phyloP scores from a whole-genome alignment of 2,329 filamentous ascomycete species.

The Phialophora macrospora region DNA sequence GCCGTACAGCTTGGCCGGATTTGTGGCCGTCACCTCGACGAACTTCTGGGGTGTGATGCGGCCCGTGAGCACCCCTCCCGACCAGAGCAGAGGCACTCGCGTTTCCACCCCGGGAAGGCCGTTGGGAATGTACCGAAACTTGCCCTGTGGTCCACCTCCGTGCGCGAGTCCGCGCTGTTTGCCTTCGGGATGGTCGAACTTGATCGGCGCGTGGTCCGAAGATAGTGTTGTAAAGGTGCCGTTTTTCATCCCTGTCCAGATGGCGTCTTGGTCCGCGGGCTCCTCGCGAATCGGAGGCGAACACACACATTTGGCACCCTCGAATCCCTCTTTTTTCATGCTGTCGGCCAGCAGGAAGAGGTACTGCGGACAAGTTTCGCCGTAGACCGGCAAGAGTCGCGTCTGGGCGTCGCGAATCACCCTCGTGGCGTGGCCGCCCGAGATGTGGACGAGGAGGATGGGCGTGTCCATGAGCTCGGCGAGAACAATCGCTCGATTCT shows the following conservation, averaged over 20 bases:
- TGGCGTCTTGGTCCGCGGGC: conserved; percentile 54
- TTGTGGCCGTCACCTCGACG: conserved; percentile 51
- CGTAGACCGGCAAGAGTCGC: too few species aligned
- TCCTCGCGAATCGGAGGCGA: conserved; percentile 57
- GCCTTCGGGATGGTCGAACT: too few species aligned
- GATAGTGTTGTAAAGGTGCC: conserved; percentile 53
- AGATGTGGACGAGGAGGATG: conserved; percentile 57
- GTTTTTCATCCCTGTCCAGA: conserved; percentile 58
- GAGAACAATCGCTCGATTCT: conserved; percentile 56
- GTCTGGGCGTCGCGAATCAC: conserved; percentile 53
- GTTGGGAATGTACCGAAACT: conserved; percentile 51
- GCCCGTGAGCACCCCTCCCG: conserved; percentile 32
- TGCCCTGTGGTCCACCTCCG: conserved; percentile 43
- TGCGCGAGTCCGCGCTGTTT: too few species aligned
- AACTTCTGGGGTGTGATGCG: conserved; percentile 39
- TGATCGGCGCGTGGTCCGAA: too few species aligned
- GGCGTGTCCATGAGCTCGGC: conserved; percentile 57
- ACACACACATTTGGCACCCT: conserved; percentile 61
- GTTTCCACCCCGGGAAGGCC: conserved; percentile 52
- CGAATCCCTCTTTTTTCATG: conserved; percentile 43
- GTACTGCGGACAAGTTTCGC: conserved; percentile 61
- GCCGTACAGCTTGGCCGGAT: conserved; percentile 53
- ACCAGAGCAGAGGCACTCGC: conserved; percentile 48
- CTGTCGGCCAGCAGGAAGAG: conserved; percentile 57
- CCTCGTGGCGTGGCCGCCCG: conserved; percentile 45